Evolutionary conservation across 345 rosid genomes (phyloP).

Genomic region (Streptanthus diversifolius): DNA sequence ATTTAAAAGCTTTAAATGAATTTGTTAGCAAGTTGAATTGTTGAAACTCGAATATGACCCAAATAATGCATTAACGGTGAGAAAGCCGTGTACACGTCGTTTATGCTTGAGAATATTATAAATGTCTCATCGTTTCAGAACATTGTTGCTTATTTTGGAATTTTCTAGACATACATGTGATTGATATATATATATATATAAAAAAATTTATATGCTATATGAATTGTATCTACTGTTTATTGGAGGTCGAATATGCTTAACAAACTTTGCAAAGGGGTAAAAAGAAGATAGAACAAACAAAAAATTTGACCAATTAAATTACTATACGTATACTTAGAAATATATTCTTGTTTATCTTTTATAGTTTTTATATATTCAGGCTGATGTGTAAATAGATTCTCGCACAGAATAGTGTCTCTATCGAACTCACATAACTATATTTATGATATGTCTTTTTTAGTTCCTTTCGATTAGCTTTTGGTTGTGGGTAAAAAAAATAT

Average conservation of each 20-base stretch:
- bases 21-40: background rate
- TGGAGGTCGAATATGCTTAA: slow-evolving; percentile 31
- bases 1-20: background rate
- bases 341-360: slow-evolving; percentile 36
- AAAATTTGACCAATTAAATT: slow-evolving; percentile 22
- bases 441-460: background rate
- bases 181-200: too few species aligned
- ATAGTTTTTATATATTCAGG: slow-evolving; percentile 17
- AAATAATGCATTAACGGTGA: slow-evolving; percentile 24
- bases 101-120: slow-evolving; percentile 30
- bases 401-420: background rate
- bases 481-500: slow-evolving; percentile 6
- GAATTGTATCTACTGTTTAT: background rate
- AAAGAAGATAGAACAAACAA: background rate
- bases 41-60: slow-evolving; percentile 16
- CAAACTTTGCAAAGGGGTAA: background rate
- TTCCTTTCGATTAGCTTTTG: background rate
- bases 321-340: slow-evolving; percentile 25
- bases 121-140: slow-evolving; percentile 33
- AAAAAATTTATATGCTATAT: background rate
- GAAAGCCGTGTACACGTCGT: slow-evolving; percentile 38
- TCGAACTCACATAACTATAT: background rate
- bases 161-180: slow-evolving; percentile 25
- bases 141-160: slow-evolving; percentile 26
- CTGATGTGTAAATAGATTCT: slow-evolving; percentile 36